Evolutionary conservation across 176 grass and related monocot genomes (phyloP).

Genomic region (Echinochloa phyllopogon): DNA sequence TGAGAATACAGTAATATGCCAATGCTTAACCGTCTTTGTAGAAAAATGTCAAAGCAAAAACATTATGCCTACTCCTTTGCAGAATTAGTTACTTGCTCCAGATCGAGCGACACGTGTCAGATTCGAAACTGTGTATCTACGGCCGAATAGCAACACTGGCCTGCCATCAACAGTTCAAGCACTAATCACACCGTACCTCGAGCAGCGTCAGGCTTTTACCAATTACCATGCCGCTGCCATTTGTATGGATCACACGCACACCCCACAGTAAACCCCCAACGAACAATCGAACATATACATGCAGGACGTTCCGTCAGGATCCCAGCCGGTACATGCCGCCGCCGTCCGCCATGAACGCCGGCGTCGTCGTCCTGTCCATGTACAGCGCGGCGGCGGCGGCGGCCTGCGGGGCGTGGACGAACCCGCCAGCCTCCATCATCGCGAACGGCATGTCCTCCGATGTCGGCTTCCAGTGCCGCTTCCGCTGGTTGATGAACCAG

Average conservation of each 20-base stretch:
- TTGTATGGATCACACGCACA: not conserved
- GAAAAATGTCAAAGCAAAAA: not conserved
- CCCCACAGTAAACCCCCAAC: not conserved
- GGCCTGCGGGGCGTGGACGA: constrained; percentile 40
- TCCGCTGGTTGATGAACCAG: constrained; percentile 99
- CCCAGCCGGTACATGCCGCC: constrained; percentile 66
- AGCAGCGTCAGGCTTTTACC: not conserved
- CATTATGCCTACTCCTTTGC: not conserved
- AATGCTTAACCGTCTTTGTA: no score
- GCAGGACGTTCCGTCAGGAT: constrained; percentile 31
- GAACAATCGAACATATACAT: not conserved
- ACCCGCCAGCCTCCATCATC: constrained; percentile 51
- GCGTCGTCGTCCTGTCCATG: constrained; percentile 34
- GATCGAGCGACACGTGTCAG: not conserved
- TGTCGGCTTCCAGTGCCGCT: constrained; percentile 87
- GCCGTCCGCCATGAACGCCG: constrained; percentile 43
- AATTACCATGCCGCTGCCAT: constrained; percentile 26
- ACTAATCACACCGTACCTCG: not conserved
- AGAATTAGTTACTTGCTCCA: not conserved
- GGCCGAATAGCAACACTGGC: not conserved
- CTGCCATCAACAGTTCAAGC: not conserved
- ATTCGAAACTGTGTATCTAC: constrained; percentile 32
- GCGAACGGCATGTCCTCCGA: constrained; percentile 68
- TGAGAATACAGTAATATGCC: no score
- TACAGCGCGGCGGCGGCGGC: constrained; percentile 36